Evolutionary conservation across 2,329 filamentous ascomycete genomes (phyloP), one percentile per base, ranked within the genome.

Genomic region (Botrytis fragariae): DNA sequence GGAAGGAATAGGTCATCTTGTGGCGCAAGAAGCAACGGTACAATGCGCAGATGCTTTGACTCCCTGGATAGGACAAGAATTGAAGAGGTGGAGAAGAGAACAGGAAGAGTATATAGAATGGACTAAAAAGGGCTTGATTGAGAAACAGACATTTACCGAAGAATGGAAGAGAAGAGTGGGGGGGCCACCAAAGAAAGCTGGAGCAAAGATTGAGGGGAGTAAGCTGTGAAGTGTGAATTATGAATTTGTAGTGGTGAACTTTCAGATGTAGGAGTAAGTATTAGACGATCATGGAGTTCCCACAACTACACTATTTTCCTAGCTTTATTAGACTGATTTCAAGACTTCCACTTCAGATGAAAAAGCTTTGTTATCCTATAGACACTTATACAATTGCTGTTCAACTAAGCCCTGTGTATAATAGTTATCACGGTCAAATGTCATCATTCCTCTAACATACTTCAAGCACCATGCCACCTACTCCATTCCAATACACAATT

Each of bases 11-110:
- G 94, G 95, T 0, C 95, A 98, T 82, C 82, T 98, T 60, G 88
- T 98, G 42, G 92, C 95, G 0, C 93, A 97, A 88, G 94, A 97
- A 82, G 87, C 88, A 57, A 92, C 93, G 0, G 84, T 79, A 3
- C 85, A 88, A 78, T 92, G 91, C 75, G 95, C 93, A 1, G 84
- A 87, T 73, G 82, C 87, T 29, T 86, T 88, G 0, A 87, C 86
- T 0, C 79, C 81, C 39, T 93, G 90, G 85, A 81, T 93, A 72
- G 84, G 81, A 0, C 78, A 79, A n/a, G 89, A 92, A 80, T 76
- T 92, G 75, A 80, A 82, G 60, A 81, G 84, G 42, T 92, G 90
- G 89, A 83, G 85, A 75, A 81, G 79, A 4, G 87, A 91, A 77
- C 87, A 91, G 81, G 82, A 82, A 44, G 84, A 83, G 71, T 92